These are phyloP conservation scores for Sugiyamaella xylanicola DNA, from an alignment of 1,139 yeast species.

Conservation along the genomic window DNA sequence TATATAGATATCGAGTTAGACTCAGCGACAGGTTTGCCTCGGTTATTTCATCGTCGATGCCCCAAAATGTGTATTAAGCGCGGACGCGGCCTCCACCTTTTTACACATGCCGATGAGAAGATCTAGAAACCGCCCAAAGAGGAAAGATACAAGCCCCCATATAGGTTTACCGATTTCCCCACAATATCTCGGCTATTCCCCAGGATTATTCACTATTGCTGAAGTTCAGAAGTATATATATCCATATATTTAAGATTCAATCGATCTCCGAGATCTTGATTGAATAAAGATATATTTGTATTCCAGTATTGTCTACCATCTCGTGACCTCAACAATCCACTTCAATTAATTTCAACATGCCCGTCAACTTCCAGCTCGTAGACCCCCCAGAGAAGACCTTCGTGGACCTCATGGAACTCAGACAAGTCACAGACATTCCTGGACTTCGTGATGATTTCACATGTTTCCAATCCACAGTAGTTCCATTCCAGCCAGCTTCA, in stretches of 20 bases:
- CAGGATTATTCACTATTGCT: too few relatives aligned
- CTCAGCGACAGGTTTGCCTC: not conserved
- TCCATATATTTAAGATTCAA: too few relatives aligned
- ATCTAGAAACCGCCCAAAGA: not conserved
- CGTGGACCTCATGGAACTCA: constrained; percentile 33
- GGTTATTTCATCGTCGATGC: too few relatives aligned
- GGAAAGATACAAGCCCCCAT: too few relatives aligned
- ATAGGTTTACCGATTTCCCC: constrained; percentile 3
- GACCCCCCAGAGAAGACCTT: constrained; percentile 33
- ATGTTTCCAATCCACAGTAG: constrained; percentile 33
- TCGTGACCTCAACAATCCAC: too few relatives aligned
- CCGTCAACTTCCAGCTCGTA: constrained; percentile 21
- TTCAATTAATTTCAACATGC: constrained; percentile 6
- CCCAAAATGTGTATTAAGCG: too few relatives aligned
- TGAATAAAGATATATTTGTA: too few relatives aligned
- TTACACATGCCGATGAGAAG: not conserved
- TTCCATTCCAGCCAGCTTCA: constrained; percentile 34
- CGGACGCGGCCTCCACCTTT: too few relatives aligned
- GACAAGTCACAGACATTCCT: constrained; percentile 25
- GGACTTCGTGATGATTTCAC: constrained; percentile 25
- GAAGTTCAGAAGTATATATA: too few relatives aligned
- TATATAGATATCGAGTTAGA: too few relatives aligned
- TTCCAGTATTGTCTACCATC: too few relatives aligned
- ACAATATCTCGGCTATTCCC: not conserved
- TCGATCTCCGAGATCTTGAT: too few relatives aligned